Percentiles rank a stretch among this genome's conserved stretches.
phyloP scores from a whole-genome alignment of 2,329 filamentous ascomycete species.

The Neofusicoccum laricinum region DNA sequence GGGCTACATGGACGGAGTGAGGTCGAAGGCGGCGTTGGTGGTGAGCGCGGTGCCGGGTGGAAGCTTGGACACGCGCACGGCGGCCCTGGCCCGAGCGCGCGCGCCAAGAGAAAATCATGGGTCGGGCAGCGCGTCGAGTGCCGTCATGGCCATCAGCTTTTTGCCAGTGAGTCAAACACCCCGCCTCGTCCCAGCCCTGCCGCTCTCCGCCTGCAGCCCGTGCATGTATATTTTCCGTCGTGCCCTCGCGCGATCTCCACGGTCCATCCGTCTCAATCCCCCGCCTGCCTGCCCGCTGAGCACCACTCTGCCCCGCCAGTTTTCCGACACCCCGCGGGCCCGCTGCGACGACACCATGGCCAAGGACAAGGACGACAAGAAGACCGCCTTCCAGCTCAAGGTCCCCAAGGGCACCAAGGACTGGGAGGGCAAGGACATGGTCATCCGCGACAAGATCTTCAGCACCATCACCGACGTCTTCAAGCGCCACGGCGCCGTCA shows the following conservation, averaged over 20 bases:
- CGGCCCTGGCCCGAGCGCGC: not conserved
- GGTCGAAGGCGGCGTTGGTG: not conserved
- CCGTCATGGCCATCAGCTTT: not conserved
- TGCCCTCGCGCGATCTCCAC: constrained; percentile 10
- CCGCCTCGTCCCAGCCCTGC: not conserved
- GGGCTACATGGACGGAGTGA: constrained; percentile 11
- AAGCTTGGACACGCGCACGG: not conserved
- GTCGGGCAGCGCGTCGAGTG: not conserved
- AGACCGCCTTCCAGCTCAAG: constrained; percentile 66
- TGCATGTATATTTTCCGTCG: constrained; percentile 16
- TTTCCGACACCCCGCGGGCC: not conserved
- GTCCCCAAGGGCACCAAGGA: constrained; percentile 90
- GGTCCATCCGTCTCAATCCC: not conserved
- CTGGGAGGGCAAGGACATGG: constrained; percentile 75
- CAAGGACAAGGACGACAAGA: constrained; percentile 40
- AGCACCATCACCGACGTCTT: constrained; percentile 73
- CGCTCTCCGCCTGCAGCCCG: not conserved
- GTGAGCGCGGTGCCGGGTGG: not conserved
- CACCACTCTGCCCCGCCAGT: not conserved
- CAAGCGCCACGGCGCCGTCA: constrained; percentile 77
- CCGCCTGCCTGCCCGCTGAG: not conserved
- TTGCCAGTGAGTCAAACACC: constrained; percentile 7
- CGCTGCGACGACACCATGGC: constrained; percentile 39
- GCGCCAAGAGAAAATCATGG: not conserved
- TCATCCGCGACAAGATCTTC: constrained; percentile 79